Evolutionary conservation across 768 basidiomycete genomes (phyloP), one percentile per base, ranked within the genome.

Genomic region (Lactarius sanguifluus): DNA sequence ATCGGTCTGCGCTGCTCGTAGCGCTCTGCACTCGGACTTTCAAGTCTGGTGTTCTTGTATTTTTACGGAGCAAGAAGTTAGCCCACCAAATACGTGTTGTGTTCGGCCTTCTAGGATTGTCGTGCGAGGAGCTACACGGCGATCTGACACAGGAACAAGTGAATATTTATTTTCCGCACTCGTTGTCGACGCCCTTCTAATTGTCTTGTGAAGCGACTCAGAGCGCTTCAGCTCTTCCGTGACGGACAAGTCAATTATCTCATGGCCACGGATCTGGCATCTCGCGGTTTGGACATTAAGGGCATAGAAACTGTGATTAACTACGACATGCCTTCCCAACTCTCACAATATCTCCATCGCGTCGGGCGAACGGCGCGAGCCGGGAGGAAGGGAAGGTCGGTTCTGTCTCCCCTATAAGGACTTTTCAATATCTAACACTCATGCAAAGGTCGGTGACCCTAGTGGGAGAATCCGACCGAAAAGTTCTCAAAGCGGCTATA

Each of bases 301-400:
- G 96, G 96, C 18, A 89, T 98, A 30, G 93, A 98, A 74, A 95
- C 94, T 2, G 94, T 99, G 68, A 95, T 99, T 76, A 99, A 99
- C 77, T 98, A 96, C 75, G 97, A 99, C 75, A 97, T 98, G 96
- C 97, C 97, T 12, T 84, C 86, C 23, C 91, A 95, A 73, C 80
- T 98, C 40, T 87, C 92, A 9, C 94, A 95, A 72, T 99, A 99
- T 77, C 84, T 98, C 38, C 97, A 99, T 76, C 91, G 97, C 66
- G 96, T 98, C 28, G 97, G 97, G 71, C 85, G 97, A 74, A 99
- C 97, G 58, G 97, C 97, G 34, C 89, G 97, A 74, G 96, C 97
- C 4, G 97, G 97, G 6, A 85, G 84, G 71, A 90, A 89, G 73
- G 97, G 97, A 77, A 86, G 96, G 92, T 94, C 70, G 70, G 89